Percentiles rank a stretch among this genome's conserved stretches.
phyloP scores from a whole-genome alignment of 345 rosid species.

The Pistacia atlantica region DNA sequence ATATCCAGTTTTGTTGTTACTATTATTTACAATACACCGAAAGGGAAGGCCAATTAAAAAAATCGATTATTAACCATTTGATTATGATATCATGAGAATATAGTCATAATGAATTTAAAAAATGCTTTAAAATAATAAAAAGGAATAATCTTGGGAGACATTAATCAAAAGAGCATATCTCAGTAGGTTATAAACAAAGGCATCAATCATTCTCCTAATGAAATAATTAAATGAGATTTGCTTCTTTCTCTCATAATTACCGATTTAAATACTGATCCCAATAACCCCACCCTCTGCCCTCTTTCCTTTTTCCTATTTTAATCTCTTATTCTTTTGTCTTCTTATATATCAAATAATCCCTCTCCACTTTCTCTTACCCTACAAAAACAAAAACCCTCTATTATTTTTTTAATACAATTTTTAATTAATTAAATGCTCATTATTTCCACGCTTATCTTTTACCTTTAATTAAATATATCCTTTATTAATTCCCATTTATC shows the following conservation, averaged over 20 bases:
- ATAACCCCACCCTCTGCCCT: slow-evolving; percentile 31
- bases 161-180: slow-evolving; percentile 27
- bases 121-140: background rate
- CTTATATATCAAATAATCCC: slow-evolving; percentile 14
- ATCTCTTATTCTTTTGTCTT: slow-evolving; percentile 31
- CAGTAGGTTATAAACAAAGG: slow-evolving; percentile 48
- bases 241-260: background rate
- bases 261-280: slow-evolving; percentile 53
- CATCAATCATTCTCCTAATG: slow-evolving; percentile 47
- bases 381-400: background rate
- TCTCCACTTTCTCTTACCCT: slow-evolving; percentile 42
- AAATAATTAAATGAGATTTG: slow-evolving; percentile 24
- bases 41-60: too few species aligned
- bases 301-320: slow-evolving; percentile 21
- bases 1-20: too few species aligned
- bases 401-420: background rate
- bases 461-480: too few species aligned
- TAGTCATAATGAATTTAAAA: background rate
- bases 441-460: slow-evolving; percentile 7
- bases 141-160: slow-evolving; percentile 30
- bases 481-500: too few species aligned
- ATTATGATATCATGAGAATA: too few species aligned
- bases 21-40: too few species aligned
- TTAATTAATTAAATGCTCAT: slow-evolving; percentile 9
- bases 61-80: too few species aligned